Percentiles rank a stretch among this genome's conserved stretches.
Conservation (phyloP, 805 yeast species). For the Spencermartinsiella europaea region DNA sequence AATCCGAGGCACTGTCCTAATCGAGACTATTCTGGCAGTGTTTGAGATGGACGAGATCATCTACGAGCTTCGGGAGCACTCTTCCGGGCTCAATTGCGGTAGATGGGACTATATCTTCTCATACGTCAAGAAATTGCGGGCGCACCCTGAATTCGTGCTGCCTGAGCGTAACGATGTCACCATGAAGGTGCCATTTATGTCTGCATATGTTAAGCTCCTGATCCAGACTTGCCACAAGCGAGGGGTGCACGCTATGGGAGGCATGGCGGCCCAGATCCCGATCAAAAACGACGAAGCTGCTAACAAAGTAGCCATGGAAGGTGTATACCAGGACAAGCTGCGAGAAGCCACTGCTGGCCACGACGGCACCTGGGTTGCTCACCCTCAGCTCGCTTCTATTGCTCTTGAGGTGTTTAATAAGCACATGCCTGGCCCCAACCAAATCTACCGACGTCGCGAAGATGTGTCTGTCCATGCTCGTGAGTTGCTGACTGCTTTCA, state of each 20-base stretch:
- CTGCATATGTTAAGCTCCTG: slow-evolving; percentile 57
- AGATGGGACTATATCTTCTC: slow-evolving; percentile 75
- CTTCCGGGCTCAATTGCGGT: slow-evolving; percentile 70
- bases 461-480: slow-evolving; percentile 49
- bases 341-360: slow-evolving; percentile 65
- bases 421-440: slow-evolving; percentile 72
- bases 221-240: slow-evolving; percentile 67
- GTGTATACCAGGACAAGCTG: slow-evolving; percentile 61
- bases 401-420: slow-evolving; percentile 66
- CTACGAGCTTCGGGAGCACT: slow-evolving; percentile 65
- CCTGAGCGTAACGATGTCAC: slow-evolving; percentile 69
- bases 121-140: slow-evolving; percentile 59
- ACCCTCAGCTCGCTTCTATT: slow-evolving; percentile 62
- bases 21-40: slow-evolving; percentile 68
- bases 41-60: slow-evolving; percentile 77
- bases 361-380: slow-evolving; percentile 77
- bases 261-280: slow-evolving; percentile 76
- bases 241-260: slow-evolving; percentile 73
- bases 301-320: slow-evolving; percentile 60
- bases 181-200: slow-evolving; percentile 66
- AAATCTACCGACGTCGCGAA: slow-evolving; percentile 49
- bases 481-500: slow-evolving; percentile 56
- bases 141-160: slow-evolving; percentile 54
- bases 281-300: slow-evolving; percentile 59
- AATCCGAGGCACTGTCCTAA: slow-evolving; percentile 64